phyloP scores from a whole-genome alignment of 495 filamentous ascomycete species.

The Talaromyces stipitatus region DNA sequence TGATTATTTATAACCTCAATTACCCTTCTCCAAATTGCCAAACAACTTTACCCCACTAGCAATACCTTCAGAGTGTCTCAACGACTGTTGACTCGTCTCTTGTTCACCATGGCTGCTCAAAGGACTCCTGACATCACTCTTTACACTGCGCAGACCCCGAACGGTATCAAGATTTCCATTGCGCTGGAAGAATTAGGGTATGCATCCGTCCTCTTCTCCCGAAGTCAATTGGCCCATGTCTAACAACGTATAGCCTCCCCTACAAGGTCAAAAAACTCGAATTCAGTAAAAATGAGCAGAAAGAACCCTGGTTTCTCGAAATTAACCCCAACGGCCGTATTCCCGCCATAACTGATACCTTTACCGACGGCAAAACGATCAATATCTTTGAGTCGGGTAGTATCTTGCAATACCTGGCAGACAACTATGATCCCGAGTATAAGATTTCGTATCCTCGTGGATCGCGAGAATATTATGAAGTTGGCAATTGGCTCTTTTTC shows the following conservation, averaged over 20 bases:
- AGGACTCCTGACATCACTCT: conserved; percentile 35
- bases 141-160: conserved; percentile 46
- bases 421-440: conserved; percentile 72
- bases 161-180: conserved; percentile 72
- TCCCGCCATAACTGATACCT: conserved; percentile 79
- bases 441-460: conserved; percentile 77
- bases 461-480: conserved; percentile 67
- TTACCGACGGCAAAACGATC: conserved; percentile 64
- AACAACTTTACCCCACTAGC: no score
- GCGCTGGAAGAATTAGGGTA: conserved; percentile 78
- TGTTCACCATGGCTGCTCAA: not conserved
- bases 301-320: conserved; percentile 79
- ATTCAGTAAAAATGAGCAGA: conserved; percentile 67
- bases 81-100: not conserved
- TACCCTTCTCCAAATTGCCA: no score
- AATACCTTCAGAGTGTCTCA: not conserved
- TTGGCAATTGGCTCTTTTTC: conserved; percentile 71
- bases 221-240: no score
- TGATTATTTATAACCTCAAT: not conserved
- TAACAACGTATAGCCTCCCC: conserved; percentile 30
- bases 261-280: conserved; percentile 63
- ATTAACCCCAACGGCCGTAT: conserved; percentile 96
- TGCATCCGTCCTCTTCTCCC: not conserved
- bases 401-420: conserved; percentile 81
- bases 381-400: conserved; percentile 75